A percentile compares a stretch with the other conserved stretches of the same genome.
Evolutionary conservation across 2,329 filamentous ascomycete species (phyloP).

Genomic region (Sporothrix brunneoviolacea): DNA sequence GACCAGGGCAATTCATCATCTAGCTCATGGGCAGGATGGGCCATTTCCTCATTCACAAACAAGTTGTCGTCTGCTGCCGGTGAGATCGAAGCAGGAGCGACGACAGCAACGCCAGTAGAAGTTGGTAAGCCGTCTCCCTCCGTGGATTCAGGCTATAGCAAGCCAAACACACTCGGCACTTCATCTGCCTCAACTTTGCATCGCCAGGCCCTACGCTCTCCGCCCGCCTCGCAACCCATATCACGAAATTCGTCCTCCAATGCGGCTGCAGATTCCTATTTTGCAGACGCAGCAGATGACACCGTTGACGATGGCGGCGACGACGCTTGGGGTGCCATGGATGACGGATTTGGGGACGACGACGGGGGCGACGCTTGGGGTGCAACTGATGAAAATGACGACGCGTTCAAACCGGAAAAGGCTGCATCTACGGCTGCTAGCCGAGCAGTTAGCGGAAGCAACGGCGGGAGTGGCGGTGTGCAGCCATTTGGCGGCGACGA

Average conservation of each 20-base stretch:
- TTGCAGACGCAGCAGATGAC: slow-evolving; percentile 50
- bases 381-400: neutral
- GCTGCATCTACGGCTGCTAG: slow-evolving; percentile 40
- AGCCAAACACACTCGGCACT: slow-evolving; percentile 29
- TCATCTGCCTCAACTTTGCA: slow-evolving; percentile 54
- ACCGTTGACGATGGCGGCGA: slow-evolving; percentile 56
- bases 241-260: slow-evolving; percentile 42
- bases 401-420: slow-evolving; percentile 28
- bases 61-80: slow-evolving; percentile 79
- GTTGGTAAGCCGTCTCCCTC: slow-evolving; percentile 37
- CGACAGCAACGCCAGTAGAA: slow-evolving; percentile 11
- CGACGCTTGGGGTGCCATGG: slow-evolving; percentile 71
- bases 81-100: slow-evolving; percentile 60
- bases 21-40: slow-evolving; percentile 82
- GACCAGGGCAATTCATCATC: slow-evolving; percentile 40
- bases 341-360: slow-evolving; percentile 41
- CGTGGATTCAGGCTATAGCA: slow-evolving; percentile 28
- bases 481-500: slow-evolving; percentile 66
- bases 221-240: slow-evolving; percentile 35
- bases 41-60: slow-evolving; percentile 97
- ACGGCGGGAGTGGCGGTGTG: slow-evolving; percentile 24
- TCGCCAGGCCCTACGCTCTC: slow-evolving; percentile 52
- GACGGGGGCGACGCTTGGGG: slow-evolving; percentile 26
- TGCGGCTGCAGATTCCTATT: slow-evolving; percentile 37
- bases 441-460: slow-evolving; percentile 20